These are phyloP conservation scores for Rhodamnia rubescens DNA, from an alignment of 345 rosid species.

Conservation along the genomic window DNA sequence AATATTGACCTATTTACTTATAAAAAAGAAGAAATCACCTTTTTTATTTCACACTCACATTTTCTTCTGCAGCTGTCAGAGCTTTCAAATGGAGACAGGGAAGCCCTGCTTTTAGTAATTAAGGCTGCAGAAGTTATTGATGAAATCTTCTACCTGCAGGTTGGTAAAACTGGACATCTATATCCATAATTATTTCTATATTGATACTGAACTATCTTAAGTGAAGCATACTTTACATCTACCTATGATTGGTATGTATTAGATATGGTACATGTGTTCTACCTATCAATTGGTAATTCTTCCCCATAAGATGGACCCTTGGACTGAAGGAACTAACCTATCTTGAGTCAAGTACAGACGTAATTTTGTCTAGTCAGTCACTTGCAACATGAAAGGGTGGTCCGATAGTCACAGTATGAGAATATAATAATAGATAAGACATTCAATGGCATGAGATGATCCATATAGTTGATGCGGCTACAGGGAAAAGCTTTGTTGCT, in stretches of 20 bases:
- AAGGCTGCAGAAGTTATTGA: constrained; percentile 79
- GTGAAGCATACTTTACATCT: background rate
- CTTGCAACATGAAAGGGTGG: background rate
- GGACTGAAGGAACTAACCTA: background rate
- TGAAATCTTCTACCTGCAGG: constrained; percentile 81
- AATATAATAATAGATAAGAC: background rate
- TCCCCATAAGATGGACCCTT: background rate
- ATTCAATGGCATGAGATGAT: background rate
- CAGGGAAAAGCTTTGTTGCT: background rate
- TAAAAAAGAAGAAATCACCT: background rate
- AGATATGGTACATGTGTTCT: background rate
- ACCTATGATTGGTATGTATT: background rate
- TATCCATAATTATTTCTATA: background rate
- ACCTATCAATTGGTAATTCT: background rate
- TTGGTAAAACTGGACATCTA: constrained; percentile 1
- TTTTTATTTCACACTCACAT: background rate
- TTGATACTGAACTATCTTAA: background rate
- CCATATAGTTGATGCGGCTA: background rate
- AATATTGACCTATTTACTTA: background rate
- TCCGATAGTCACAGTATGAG: background rate
- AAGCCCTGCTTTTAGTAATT: constrained; percentile 51
- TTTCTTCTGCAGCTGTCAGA: constrained; percentile 49
- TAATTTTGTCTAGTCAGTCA: background rate
- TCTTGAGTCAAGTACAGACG: background rate
- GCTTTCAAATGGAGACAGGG: constrained; percentile 53